Conservation (phyloP, 1,284 basidiomycete genomes). For the Agroathelia rolfsii region DNA sequence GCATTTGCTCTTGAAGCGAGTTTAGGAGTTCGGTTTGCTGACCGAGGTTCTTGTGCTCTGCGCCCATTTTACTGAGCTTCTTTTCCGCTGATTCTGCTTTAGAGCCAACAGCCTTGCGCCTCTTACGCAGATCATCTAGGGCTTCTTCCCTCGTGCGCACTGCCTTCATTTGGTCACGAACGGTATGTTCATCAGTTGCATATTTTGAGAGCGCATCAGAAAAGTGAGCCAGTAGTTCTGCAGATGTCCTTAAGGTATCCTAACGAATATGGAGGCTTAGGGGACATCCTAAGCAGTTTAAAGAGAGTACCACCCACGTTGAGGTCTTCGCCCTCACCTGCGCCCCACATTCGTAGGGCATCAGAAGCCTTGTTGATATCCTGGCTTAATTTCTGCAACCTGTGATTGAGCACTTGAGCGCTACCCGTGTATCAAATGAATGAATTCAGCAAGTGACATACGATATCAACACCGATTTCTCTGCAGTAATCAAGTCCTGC, state of each 20-base stretch:
- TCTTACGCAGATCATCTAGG: slow-evolving; percentile 68
- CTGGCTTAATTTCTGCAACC: slow-evolving; percentile 52
- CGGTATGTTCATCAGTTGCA: slow-evolving; percentile 62
- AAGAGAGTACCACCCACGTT: slow-evolving; percentile 36
- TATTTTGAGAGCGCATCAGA: slow-evolving; percentile 63
- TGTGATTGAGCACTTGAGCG: slow-evolving; percentile 18
- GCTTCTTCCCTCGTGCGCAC: slow-evolving; percentile 81
- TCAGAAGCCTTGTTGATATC: slow-evolving; percentile 71
- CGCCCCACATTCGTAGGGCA: slow-evolving; percentile 70
- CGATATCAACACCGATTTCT: slow-evolving; percentile 76
- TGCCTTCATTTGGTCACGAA: slow-evolving; percentile 63
- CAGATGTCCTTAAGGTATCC: slow-evolving; percentile 72
- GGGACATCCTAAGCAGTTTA: slow-evolving; percentile 4
- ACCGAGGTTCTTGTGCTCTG: slow-evolving; percentile 81
- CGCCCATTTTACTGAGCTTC: slow-evolving; percentile 85
- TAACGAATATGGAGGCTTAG: slow-evolving; percentile 22
- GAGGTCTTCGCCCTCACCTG: slow-evolving; percentile 83
- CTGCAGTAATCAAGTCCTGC: slow-evolving; percentile 83
- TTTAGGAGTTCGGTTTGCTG: slow-evolving; percentile 72
- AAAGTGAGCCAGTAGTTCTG: slow-evolving; percentile 63
- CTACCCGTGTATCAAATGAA: slow-evolving; percentile 3
- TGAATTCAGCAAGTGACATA: slow-evolving; percentile 27
- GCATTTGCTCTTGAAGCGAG: slow-evolving; percentile 70
- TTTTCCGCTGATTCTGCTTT: slow-evolving; percentile 85
- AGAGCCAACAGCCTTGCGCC: slow-evolving; percentile 54